Conservation (phyloP, 352 stramenopile genomes). For the Thalassiosira exigua region DNA sequence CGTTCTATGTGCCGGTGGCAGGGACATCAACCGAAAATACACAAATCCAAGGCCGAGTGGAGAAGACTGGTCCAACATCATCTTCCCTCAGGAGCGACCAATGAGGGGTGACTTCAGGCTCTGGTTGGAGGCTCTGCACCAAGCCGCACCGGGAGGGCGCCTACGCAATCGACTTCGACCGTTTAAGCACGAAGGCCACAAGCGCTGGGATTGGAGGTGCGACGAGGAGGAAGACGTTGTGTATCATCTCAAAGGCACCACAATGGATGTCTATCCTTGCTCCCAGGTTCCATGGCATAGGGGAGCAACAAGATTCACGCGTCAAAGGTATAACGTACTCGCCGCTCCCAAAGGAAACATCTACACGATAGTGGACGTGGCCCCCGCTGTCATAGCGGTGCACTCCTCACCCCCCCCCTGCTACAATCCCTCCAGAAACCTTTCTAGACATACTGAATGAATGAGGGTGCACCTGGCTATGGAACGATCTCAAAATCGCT, state of each 20-base stretch:
- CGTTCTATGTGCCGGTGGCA: slow-evolving; percentile 2
- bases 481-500: slow-evolving; percentile 10
- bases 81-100: slow-evolving; percentile 5
- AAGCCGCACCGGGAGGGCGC: neutral
- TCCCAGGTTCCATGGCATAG: neutral
- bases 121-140: neutral
- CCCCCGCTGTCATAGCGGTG: slow-evolving; percentile 3
- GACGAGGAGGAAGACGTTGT: neutral
- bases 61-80: neutral
- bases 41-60: neutral
- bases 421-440: neutral
- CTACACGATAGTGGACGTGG: slow-evolving; percentile 10
- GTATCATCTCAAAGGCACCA: slow-evolving; percentile 1
- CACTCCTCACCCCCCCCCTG: neutral
- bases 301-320: neutral
- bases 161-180: neutral
- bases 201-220: slow-evolving; percentile 13
- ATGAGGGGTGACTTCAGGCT: neutral
- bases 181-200: neutral
- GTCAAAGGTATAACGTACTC: too few relatives aligned
- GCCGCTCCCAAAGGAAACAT: too few relatives aligned
- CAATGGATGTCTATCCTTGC: slow-evolving; percentile 22
- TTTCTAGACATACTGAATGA: slow-evolving; percentile 22
- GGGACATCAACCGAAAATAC: neutral
- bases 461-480: slow-evolving; percentile 33